phyloP scores from a whole-genome alignment of 1,284 basidiomycete genomes.

The Pulchroboletus neoregius region DNA sequence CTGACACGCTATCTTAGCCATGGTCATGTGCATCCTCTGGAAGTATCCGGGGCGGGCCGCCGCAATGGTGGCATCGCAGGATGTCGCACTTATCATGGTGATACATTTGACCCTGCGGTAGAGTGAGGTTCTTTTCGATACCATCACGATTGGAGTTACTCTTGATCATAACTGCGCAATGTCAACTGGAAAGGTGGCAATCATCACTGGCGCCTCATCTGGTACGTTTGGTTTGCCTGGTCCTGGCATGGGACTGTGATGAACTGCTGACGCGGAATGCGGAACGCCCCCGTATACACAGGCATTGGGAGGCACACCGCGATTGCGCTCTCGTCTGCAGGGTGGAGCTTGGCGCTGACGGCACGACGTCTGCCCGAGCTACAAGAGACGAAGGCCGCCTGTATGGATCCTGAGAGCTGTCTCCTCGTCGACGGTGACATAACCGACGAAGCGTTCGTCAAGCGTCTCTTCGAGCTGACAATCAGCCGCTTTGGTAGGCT shows the following conservation, averaged over 20 bases:
- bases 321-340: slow-evolving; percentile 47
- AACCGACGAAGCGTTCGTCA: slow-evolving; percentile 55
- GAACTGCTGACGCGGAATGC: not conserved
- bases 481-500: slow-evolving; percentile 62
- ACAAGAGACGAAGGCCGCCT: slow-evolving; percentile 51
- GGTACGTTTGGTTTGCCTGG: slow-evolving; percentile 12
- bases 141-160: too few relatives aligned
- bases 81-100: too few relatives aligned
- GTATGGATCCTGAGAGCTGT: slow-evolving; percentile 39
- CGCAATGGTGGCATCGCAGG: not conserved
- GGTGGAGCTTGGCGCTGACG: slow-evolving; percentile 58
- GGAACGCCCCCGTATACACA: slow-evolving; percentile 3
- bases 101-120: not conserved
- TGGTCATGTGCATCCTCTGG: not conserved
- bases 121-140: not conserved
- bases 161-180: slow-evolving; percentile 7
- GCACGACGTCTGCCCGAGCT: slow-evolving; percentile 58
- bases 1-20: not conserved
- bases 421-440: slow-evolving; percentile 61
- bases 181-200: slow-evolving; percentile 24
- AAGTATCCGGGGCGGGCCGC: not conserved
- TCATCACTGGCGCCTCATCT: slow-evolving; percentile 27
- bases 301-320: slow-evolving; percentile 41
- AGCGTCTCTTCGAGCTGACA: slow-evolving; percentile 53
- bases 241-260: not conserved